Conservation (phyloP, 495 filamentous ascomycete species). For the Xylaria intraflava region DNA sequence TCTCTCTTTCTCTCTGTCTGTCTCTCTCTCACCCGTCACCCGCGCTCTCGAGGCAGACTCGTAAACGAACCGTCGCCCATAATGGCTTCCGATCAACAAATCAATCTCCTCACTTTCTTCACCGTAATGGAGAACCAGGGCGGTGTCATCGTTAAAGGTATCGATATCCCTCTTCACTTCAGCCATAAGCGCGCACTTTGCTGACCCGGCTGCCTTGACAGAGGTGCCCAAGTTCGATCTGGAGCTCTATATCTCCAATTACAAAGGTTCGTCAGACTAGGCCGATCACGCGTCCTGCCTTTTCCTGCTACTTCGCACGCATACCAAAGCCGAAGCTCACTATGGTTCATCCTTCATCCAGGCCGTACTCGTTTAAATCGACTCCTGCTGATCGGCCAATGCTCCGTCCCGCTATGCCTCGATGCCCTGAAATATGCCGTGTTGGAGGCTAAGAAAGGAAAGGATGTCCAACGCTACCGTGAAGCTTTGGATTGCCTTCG, state of each 20-base stretch:
- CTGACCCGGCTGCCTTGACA: slow-evolving; percentile 26
- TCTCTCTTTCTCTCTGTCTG: background rate
- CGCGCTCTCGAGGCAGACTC: background rate
- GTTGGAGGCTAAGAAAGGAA: slow-evolving; percentile 67
- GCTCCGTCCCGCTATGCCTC: slow-evolving; percentile 64
- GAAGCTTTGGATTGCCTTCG: slow-evolving; percentile 58
- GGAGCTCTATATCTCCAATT: slow-evolving; percentile 86
- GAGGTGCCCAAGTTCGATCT: slow-evolving; percentile 87
- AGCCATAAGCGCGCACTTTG: background rate
- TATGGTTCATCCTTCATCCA: slow-evolving; percentile 18
- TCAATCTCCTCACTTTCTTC: slow-evolving; percentile 36
- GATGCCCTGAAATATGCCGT: slow-evolving; percentile 79
- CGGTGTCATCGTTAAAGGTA: slow-evolving; percentile 42
- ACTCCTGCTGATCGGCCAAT: slow-evolving; percentile 70
- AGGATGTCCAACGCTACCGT: slow-evolving; percentile 65
- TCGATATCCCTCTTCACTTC: background rate
- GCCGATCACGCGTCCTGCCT: background rate
- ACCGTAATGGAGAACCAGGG: slow-evolving; percentile 38
- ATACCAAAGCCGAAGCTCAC: slow-evolving; percentile 5
- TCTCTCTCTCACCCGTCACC: too few species aligned
- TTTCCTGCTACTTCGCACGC: background rate
- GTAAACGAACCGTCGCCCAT: background rate
- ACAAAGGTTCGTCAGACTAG: slow-evolving; percentile 56
- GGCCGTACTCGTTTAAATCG: slow-evolving; percentile 72
- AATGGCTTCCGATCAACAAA: slow-evolving; percentile 24